A percentile compares a stretch with the other conserved stretches of the same genome.
Evolutionary conservation across 2,329 filamentous ascomycete genomes (phyloP).

Genomic region (Colletotrichum sp.): DNA sequence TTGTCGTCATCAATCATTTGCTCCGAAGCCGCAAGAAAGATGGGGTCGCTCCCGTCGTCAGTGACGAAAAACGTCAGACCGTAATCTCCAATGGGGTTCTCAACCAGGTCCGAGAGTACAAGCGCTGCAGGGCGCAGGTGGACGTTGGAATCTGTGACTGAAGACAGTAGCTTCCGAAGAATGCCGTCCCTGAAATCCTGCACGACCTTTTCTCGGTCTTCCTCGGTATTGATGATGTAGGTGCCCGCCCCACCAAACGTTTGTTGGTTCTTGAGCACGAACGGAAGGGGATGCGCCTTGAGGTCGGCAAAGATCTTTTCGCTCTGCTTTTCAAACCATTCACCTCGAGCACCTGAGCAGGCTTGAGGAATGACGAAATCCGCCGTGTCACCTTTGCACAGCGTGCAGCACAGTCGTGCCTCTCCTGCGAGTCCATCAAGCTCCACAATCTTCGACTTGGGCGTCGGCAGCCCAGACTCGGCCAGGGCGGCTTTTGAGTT

Average conservation of each 20-base stretch:
- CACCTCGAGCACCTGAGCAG: slow-evolving; percentile 30
- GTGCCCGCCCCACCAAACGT: slow-evolving; percentile 41
- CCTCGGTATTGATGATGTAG: slow-evolving; percentile 31
- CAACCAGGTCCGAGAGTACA: slow-evolving; percentile 34
- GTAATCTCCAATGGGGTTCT: slow-evolving; percentile 34
- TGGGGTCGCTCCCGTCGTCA: slow-evolving; percentile 23
- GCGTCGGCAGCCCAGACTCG: slow-evolving; percentile 37
- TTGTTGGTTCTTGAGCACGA: slow-evolving; percentile 43
- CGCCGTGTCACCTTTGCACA: slow-evolving; percentile 21
- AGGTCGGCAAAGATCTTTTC: slow-evolving; percentile 28
- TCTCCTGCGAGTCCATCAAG: slow-evolving; percentile 23
- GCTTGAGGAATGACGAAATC: slow-evolving; percentile 27
- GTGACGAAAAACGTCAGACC: slow-evolving; percentile 39
- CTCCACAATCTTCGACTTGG: slow-evolving; percentile 29
- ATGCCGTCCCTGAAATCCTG: slow-evolving; percentile 29
- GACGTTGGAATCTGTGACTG: slow-evolving; percentile 31
- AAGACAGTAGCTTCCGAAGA: slow-evolving; percentile 32
- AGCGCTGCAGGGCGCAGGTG: slow-evolving; percentile 36
- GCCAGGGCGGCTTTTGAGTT: slow-evolving; percentile 40
- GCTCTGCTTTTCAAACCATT: slow-evolving; percentile 34
- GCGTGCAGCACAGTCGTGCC: slow-evolving; percentile 27
- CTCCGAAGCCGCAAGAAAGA: slow-evolving; percentile 37
- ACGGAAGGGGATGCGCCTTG: slow-evolving; percentile 29
- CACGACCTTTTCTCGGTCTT: slow-evolving; percentile 29
- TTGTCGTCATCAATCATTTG: slow-evolving; percentile 37